A percentile compares a stretch with the other conserved stretches of the same genome.
These are phyloP conservation scores for Ceratobasidium sp. DNA, from an alignment of 1,284 basidiomycete genomes.

Conservation along the genomic window DNA sequence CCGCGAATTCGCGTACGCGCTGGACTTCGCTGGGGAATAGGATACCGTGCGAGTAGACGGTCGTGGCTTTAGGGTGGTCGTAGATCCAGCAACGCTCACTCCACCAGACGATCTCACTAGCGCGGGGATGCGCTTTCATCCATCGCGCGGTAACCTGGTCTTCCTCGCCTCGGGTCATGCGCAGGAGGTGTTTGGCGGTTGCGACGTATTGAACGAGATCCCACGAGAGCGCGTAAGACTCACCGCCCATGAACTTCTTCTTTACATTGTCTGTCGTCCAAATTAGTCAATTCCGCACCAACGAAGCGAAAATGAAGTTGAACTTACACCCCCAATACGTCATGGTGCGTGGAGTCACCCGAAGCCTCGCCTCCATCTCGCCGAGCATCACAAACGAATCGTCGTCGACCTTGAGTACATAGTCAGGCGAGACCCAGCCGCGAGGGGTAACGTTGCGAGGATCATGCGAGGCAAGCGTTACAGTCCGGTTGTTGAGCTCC, in stretches of 20 bases:
- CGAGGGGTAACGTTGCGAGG: conserved; percentile 53
- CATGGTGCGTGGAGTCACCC: conserved; percentile 70
- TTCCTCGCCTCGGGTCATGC: conserved; percentile 83
- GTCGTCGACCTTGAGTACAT: conserved; percentile 91
- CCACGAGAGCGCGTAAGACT: conserved; percentile 91
- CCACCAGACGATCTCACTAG: conserved; percentile 83
- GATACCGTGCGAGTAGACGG: conserved; percentile 96
- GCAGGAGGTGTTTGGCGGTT: conserved; percentile 73
- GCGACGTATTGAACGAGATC: conserved; percentile 89
- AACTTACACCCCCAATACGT: conserved; percentile 87
- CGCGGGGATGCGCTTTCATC: conserved; percentile 89
- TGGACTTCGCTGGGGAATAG: conserved; percentile 90
- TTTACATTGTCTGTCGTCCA: conserved; percentile 77
- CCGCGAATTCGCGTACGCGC: conserved; percentile 62
- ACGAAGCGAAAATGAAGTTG: not conserved
- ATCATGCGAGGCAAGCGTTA: conserved; percentile 45
- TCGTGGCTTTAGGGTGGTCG: conserved; percentile 93
- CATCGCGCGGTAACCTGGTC: conserved; percentile 94
- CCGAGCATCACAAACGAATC: conserved; percentile 93
- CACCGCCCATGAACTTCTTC: conserved; percentile 95
- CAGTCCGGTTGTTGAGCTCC: conserved; percentile 37
- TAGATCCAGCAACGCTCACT: conserved; percentile 98
- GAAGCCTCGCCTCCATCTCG: conserved; percentile 89
- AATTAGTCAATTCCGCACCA: not conserved
- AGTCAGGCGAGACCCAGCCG: conserved; percentile 82